Percentiles rank a stretch among this genome's conserved stretches.
Conservation (phyloP, 2,329 filamentous ascomycete species). For the Microdochium trichocladiopsis region DNA sequence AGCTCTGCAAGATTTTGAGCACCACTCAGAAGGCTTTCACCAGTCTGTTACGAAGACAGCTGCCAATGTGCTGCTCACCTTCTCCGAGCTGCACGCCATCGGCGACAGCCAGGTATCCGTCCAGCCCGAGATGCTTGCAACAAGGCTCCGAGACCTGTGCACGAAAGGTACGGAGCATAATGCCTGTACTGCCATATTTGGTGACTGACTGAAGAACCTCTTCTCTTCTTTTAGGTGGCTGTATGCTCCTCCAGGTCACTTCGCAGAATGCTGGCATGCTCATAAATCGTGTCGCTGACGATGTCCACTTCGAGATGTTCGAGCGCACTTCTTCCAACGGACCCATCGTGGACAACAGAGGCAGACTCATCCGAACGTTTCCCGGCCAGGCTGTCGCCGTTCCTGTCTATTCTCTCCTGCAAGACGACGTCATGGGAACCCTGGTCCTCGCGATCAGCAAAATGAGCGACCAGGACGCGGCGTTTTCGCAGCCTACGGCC, state of each 20-base stretch:
- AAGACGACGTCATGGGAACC: constrained; percentile 9
- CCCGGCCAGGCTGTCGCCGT: constrained; percentile 15
- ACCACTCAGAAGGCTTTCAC: not conserved
- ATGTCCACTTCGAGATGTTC: constrained; percentile 21
- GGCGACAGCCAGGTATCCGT: not conserved
- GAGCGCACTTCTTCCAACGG: constrained; percentile 21
- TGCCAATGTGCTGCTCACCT: not conserved
- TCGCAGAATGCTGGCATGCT: constrained; percentile 28
- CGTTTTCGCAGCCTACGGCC: constrained; percentile 9
- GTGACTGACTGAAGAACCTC: not conserved
- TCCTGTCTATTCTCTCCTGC: constrained; percentile 2
- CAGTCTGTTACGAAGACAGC: not conserved
- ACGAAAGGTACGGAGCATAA: not conserved
- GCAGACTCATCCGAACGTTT: constrained; percentile 20
- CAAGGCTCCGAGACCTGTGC: not conserved
- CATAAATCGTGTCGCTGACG: constrained; percentile 9
- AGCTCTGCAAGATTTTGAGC: not conserved
- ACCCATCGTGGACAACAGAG: constrained; percentile 15
- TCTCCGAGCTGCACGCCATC: not conserved
- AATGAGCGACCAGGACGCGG: constrained; percentile 17
- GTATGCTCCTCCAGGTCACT: constrained; percentile 18
- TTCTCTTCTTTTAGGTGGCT: constrained; percentile 5
- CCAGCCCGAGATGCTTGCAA: not conserved
- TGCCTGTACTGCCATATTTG: not conserved
- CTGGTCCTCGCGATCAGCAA: constrained; percentile 13